Conservation (phyloP, 495 filamentous ascomycete genomes). For the Podospora fimiseda region DNA sequence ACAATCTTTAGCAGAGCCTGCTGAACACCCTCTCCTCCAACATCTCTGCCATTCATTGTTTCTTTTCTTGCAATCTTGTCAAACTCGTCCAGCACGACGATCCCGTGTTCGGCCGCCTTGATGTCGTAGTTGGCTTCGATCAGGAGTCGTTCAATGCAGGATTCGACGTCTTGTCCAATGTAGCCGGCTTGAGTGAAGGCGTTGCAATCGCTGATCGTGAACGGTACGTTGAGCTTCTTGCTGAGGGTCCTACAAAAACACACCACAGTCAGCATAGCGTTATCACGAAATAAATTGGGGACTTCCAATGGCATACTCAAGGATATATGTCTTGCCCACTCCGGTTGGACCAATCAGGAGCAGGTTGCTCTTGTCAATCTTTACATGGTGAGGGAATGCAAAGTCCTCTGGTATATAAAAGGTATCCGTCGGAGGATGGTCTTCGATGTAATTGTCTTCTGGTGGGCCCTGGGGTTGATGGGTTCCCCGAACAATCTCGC, state of each 20-base stretch:
- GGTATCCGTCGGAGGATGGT: slow-evolving; percentile 18
- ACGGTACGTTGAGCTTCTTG: slow-evolving; percentile 76
- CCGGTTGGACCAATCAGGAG: slow-evolving; percentile 87
- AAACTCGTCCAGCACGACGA: slow-evolving; percentile 92
- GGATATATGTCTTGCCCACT: slow-evolving; percentile 94
- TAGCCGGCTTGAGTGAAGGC: slow-evolving; percentile 96
- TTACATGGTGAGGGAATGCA: slow-evolving; percentile 53
- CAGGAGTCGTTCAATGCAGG: slow-evolving; percentile 82
- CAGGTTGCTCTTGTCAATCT: slow-evolving; percentile 95
- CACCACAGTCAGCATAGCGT: slow-evolving; percentile 8
- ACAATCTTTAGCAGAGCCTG: slow-evolving; percentile 94
- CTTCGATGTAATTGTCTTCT: slow-evolving; percentile 9
- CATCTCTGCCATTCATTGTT: slow-evolving; percentile 59
- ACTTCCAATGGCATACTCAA: slow-evolving; percentile 33
- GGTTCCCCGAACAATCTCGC: slow-evolving; percentile 48
- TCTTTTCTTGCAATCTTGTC: slow-evolving; percentile 78
- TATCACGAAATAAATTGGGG: not conserved
- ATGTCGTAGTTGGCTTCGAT: slow-evolving; percentile 88
- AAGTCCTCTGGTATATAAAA: slow-evolving; percentile 39
- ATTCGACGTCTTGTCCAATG: slow-evolving; percentile 92
- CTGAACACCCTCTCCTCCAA: slow-evolving; percentile 89
- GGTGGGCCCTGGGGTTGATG: slow-evolving; percentile 12
- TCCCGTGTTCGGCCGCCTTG: slow-evolving; percentile 77
- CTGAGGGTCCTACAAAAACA: slow-evolving; percentile 34
- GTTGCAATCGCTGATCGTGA: slow-evolving; percentile 96